These are phyloP conservation scores for Aspergillus japonicus DNA, from an alignment of 2,329 filamentous ascomycete genomes.

Conservation along the genomic window DNA sequence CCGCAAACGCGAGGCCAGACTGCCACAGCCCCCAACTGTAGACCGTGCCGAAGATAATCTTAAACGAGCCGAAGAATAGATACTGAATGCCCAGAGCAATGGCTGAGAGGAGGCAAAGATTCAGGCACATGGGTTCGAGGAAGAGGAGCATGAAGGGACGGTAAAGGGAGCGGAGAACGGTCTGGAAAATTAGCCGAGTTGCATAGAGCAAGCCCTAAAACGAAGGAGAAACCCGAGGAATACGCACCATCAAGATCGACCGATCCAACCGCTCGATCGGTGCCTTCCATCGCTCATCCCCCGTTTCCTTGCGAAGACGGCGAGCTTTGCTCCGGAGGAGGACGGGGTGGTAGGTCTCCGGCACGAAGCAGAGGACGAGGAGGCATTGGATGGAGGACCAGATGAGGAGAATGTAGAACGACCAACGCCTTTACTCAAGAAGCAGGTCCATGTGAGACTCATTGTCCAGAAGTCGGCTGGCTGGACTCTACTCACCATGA, in stretches of 20 bases:
- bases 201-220: not conserved
- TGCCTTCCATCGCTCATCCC: slow-evolving; percentile 69
- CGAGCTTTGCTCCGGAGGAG: slow-evolving; percentile 56
- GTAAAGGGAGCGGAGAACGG: slow-evolving; percentile 46
- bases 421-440: slow-evolving; percentile 58
- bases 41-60: slow-evolving; percentile 68
- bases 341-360: slow-evolving; percentile 73
- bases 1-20: slow-evolving; percentile 69
- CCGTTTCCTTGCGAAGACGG: slow-evolving; percentile 66
- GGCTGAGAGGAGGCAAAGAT: slow-evolving; percentile 74
- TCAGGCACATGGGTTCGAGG: slow-evolving; percentile 78
- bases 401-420: slow-evolving; percentile 76
- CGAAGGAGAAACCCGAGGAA: not conserved
- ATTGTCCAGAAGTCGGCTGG: too few relatives aligned
- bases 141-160: slow-evolving; percentile 73
- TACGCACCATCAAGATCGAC: slow-evolving; percentile 50
- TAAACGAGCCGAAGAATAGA: slow-evolving; percentile 83
- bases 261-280: slow-evolving; percentile 68
- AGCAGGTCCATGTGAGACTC: too few relatives aligned
- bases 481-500: not conserved
- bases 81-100: slow-evolving; percentile 79
- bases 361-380: slow-evolving; percentile 67
- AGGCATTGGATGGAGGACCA: slow-evolving; percentile 65
- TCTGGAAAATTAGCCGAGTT: not conserved
- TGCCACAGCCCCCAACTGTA: slow-evolving; percentile 77